Evolutionary conservation across 306 rosid genomes (phyloP).

Genomic region (Prunus mira): DNA sequence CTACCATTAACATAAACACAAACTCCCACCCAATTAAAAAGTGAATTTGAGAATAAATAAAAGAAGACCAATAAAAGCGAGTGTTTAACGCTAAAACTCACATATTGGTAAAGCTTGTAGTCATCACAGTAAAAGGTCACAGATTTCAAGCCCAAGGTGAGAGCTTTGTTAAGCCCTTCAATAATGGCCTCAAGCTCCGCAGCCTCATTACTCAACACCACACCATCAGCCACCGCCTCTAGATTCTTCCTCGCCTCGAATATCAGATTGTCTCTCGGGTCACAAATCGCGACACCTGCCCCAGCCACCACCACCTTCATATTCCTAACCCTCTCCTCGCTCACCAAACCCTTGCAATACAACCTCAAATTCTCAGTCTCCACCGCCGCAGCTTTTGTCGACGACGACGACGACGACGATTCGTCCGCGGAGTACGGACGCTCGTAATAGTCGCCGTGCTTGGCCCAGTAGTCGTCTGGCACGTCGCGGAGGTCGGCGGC

Average conservation of each 20-base stretch:
- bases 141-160: constrained; percentile 26
- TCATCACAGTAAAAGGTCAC: constrained; percentile 38
- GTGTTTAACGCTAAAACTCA: constrained; percentile 23
- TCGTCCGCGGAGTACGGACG: constrained; percentile 16
- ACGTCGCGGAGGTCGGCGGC: constrained; percentile 22
- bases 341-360: constrained; percentile 53
- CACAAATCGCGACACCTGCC: constrained; percentile 43
- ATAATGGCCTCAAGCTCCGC: constrained; percentile 38
- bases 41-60: too few species aligned
- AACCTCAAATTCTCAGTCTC: constrained; percentile 29
- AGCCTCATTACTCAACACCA: constrained; percentile 14
- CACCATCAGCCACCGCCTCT: constrained; percentile 26
- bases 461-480: constrained; percentile 35
- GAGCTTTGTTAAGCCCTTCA: constrained; percentile 44
- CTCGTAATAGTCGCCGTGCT: constrained; percentile 29
- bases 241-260: constrained; percentile 37
- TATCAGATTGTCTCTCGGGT: constrained; percentile 29
- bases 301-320: constrained; percentile 32
- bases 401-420: constrained; percentile 5
- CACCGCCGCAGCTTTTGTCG: not conserved
- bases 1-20: not conserved
- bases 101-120: constrained; percentile 38
- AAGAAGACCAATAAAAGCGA: not conserved
- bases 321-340: constrained; percentile 39
- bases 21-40: not conserved